phyloP scores from a whole-genome alignment of 2,329 filamentous ascomycete genomes.

The Raffaelea ambrosiae region DNA sequence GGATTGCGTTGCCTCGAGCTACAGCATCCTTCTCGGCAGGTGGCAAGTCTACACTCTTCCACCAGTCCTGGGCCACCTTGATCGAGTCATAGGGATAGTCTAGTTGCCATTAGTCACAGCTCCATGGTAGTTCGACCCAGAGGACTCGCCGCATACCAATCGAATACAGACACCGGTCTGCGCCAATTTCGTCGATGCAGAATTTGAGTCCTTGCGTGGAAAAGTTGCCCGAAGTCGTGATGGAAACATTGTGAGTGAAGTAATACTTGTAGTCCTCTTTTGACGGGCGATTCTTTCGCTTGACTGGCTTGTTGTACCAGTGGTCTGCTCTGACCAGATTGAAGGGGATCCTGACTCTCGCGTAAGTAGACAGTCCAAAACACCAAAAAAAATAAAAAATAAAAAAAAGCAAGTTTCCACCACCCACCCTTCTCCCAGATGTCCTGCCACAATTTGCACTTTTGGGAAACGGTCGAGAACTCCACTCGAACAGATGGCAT shows the following conservation, averaged over 20 bases:
- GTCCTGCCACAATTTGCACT: constrained; percentile 32
- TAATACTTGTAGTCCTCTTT: constrained; percentile 30
- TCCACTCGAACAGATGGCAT: constrained; percentile 32
- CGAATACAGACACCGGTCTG: constrained; percentile 28
- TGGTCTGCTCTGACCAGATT: constrained; percentile 31
- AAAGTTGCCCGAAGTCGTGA: constrained; percentile 32
- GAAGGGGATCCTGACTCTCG: constrained; percentile 31
- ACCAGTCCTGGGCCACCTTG: constrained; percentile 24
- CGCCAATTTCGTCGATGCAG: constrained; percentile 28
- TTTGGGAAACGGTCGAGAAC: constrained; percentile 31
- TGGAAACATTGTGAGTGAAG: constrained; percentile 30
- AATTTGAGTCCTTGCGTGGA: constrained; percentile 29
- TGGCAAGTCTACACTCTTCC: constrained; percentile 20
- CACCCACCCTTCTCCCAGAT: constrained; percentile 31
- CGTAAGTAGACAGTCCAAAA: constrained; percentile 9
- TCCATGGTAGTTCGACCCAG: not conserved
- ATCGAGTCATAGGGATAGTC: constrained; percentile 27
- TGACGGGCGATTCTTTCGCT: constrained; percentile 24
- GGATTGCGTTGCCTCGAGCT: constrained; percentile 21
- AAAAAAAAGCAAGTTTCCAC: constrained; percentile 2
- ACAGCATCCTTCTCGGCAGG: constrained; percentile 19
- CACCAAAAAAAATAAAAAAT: not conserved
- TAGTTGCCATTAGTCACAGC: constrained; percentile 8
- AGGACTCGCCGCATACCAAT: constrained; percentile 26
- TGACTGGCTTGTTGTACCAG: constrained; percentile 34